Conservation (phyloP, 441 rosid genomes). For the Cnidoscolus chayamansa region DNA sequence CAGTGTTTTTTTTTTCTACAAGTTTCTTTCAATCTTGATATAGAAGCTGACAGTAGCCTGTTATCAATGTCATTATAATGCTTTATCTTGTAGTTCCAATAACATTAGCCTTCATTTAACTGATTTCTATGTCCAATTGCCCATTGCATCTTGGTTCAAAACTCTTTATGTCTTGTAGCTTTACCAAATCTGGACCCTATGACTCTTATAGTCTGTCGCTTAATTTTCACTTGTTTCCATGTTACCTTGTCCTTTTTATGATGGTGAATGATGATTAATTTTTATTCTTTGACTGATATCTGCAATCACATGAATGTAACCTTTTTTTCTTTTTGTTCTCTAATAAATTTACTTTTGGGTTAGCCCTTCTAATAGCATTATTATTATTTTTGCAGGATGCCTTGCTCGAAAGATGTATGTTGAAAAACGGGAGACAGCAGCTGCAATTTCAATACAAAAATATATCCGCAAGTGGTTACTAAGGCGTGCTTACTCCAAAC, state of each 20-base stretch:
- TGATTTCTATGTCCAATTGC: background rate
- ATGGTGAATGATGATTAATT: background rate
- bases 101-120: background rate
- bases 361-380: conserved; percentile 19
- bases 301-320: background rate
- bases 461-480: conserved; percentile 58
- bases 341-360: conserved; percentile 22
- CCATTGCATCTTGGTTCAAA: background rate
- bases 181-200: background rate
- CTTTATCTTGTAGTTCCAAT: background rate
- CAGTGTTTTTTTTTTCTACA: background rate
- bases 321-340: background rate
- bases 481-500: conserved; percentile 48
- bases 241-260: background rate
- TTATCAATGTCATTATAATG: background rate
- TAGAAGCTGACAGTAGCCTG: background rate
- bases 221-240: background rate
- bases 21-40: conserved; percentile 6
- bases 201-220: background rate
- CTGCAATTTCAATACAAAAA: conserved; percentile 71
- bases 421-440: conserved; percentile 61
- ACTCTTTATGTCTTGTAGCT: background rate
- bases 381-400: conserved; percentile 57
- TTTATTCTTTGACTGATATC: background rate
- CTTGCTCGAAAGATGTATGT: conserved; percentile 59